Conservation (phyloP, 208 protist genomes). For the Leishmania tropica region DNA sequence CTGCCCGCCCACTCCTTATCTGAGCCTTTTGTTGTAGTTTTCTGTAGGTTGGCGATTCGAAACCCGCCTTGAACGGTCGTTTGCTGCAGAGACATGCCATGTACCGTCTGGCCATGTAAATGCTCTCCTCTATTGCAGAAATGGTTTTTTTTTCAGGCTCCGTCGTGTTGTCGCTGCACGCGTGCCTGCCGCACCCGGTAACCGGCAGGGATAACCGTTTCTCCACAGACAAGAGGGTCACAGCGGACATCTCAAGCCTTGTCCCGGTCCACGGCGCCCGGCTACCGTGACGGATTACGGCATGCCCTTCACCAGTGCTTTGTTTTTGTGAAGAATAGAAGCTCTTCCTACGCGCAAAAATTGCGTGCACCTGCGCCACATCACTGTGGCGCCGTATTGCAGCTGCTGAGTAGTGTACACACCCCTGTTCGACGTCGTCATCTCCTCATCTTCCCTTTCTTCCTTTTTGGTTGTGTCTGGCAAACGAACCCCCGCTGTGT, state of each 20-base stretch:
- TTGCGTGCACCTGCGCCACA: neutral
- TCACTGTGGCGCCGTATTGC: neutral
- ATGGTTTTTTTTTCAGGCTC: neutral
- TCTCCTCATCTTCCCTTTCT: neutral
- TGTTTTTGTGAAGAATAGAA: neutral
- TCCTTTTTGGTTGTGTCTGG: neutral
- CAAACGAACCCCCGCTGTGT: neutral
- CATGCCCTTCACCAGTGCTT: neutral
- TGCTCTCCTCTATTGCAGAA: neutral
- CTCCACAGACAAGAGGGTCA: neutral
- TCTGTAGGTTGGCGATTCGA: neutral
- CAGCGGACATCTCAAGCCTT: neutral
- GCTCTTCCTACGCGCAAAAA: neutral
- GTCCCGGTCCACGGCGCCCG: neutral
- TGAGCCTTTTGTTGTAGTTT: neutral
- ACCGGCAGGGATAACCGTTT: neutral
- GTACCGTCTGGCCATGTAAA: neutral
- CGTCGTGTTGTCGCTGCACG: neutral
- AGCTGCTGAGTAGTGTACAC: neutral
- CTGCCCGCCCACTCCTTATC: neutral
- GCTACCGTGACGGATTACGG: neutral
- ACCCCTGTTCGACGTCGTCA: neutral
- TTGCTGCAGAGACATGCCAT: neutral
- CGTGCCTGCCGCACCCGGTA: neutral
- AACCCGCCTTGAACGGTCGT: neutral